These are phyloP conservation scores for Lipomyces kockii DNA, from an alignment of 805 yeast species.

Conservation along the genomic window DNA sequence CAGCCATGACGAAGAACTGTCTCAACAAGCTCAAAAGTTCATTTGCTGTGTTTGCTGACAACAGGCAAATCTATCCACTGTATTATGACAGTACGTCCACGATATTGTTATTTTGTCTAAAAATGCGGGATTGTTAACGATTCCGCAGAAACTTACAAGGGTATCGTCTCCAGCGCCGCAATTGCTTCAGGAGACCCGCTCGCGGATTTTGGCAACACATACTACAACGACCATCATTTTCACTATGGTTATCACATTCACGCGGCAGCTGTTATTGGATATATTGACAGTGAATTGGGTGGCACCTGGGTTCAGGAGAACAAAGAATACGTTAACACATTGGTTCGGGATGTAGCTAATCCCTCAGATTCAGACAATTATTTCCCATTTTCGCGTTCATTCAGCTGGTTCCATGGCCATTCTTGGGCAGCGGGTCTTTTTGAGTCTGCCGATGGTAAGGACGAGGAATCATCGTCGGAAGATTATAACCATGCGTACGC, in stretches of 20 bases:
- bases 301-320: constrained; percentile 57
- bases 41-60: constrained; percentile 66
- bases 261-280: constrained; percentile 80
- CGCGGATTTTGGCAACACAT: constrained; percentile 77
- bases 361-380: constrained; percentile 57
- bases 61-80: constrained; percentile 73
- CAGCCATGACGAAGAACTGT: constrained; percentile 54
- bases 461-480: constrained; percentile 73
- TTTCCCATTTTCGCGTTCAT: constrained; percentile 68
- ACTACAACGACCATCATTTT: constrained; percentile 86
- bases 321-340: constrained; percentile 61
- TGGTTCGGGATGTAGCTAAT: constrained; percentile 71
- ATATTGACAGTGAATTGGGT: constrained; percentile 59
- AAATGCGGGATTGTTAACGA: neutral
- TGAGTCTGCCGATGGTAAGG: constrained; percentile 67
- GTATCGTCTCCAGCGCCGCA: constrained; percentile 59
- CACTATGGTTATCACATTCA: constrained; percentile 84
- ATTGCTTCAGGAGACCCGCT: constrained; percentile 45
- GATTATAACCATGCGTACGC: constrained; percentile 73
- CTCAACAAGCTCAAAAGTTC: constrained; percentile 69
- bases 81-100: constrained; percentile 79
- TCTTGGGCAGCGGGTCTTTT: constrained; percentile 75
- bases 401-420: constrained; percentile 77
- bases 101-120: neutral
- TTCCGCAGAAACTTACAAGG: constrained; percentile 44